Evolutionary conservation across 345 rosid species (phyloP).

Genomic region (Toxicodendron radicans): DNA sequence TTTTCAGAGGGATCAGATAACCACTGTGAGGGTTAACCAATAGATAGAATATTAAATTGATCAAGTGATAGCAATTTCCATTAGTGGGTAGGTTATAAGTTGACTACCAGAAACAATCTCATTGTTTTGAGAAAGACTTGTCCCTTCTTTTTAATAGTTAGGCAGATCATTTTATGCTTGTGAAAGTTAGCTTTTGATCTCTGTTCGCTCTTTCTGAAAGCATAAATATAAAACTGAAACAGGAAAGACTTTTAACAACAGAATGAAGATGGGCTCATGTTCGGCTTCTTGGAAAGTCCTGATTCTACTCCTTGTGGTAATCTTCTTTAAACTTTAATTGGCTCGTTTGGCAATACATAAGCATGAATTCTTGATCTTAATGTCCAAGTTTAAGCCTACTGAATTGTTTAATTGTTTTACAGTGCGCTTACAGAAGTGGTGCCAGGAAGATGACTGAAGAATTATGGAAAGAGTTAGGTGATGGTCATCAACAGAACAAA

Average conservation of each 20-base stretch:
- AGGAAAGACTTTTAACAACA: neutral
- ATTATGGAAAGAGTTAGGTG: neutral
- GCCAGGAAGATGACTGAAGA: neutral
- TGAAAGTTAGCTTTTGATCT: neutral
- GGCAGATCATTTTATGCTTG: too few relatives aligned
- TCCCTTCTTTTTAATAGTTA: too few relatives aligned
- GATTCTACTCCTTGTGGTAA: constrained; percentile 23
- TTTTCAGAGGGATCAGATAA: too few relatives aligned
- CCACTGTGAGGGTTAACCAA: too few relatives aligned
- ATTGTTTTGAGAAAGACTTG: too few relatives aligned
- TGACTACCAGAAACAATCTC: too few relatives aligned
- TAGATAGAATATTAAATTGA: too few relatives aligned
- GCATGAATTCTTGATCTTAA: neutral
- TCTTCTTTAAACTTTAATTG: neutral
- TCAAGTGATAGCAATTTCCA: too few relatives aligned
- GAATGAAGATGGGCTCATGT: constrained; percentile 1
- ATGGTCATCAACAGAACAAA: neutral
- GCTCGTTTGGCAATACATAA: too few relatives aligned
- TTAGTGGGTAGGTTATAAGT: too few relatives aligned
- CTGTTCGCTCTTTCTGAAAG: neutral
- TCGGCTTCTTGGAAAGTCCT: constrained; percentile 16
- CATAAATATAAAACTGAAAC: neutral
- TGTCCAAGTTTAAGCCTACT: neutral
- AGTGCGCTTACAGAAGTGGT: constrained; percentile 10
- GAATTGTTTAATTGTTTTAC: neutral